These are phyloP conservation scores for Juglanconis juglandina DNA, from an alignment of 2,329 filamentous ascomycete genomes.

Conservation along the genomic window DNA sequence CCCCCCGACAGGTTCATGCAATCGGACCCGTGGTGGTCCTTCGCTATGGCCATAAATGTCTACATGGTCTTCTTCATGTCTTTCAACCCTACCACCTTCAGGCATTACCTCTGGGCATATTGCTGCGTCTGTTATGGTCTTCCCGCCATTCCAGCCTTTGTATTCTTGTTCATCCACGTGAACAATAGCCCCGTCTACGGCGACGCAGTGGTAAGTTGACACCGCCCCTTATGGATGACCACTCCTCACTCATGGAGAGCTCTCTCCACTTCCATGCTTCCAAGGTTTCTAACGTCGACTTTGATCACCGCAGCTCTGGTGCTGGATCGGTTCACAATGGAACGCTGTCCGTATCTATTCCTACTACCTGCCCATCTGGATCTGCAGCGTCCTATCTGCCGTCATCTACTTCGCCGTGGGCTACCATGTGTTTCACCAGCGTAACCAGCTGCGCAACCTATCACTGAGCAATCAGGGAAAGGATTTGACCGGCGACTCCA, in stretches of 20 bases:
- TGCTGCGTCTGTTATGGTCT: constrained; percentile 67
- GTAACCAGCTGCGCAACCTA: constrained; percentile 53
- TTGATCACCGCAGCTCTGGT: constrained; percentile 49
- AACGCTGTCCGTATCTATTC: constrained; percentile 56
- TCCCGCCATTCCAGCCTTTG: constrained; percentile 64
- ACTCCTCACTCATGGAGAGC: no score
- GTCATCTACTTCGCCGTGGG: constrained; percentile 56
- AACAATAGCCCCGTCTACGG: constrained; percentile 46
- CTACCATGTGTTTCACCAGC: constrained; percentile 56
- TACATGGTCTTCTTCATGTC: constrained; percentile 65
- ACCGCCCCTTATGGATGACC: neutral
- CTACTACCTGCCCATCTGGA: constrained; percentile 61
- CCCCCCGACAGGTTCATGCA: constrained; percentile 66
- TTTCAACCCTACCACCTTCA: constrained; percentile 64
- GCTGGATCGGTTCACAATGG: constrained; percentile 56
- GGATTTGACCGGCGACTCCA: constrained; percentile 24
- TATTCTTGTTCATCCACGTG: constrained; percentile 56
- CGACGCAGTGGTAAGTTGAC: constrained; percentile 49
- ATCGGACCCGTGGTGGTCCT: constrained; percentile 72
- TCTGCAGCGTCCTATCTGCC: constrained; percentile 53
- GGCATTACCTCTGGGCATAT: constrained; percentile 70
- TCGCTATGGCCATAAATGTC: constrained; percentile 81
- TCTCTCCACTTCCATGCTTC: neutral
- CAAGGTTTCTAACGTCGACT: neutral
- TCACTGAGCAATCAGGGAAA: constrained; percentile 43